Base-by-base conservation (phyloP, 805 yeast species). In the Metschnikowia proteae region DNA sequence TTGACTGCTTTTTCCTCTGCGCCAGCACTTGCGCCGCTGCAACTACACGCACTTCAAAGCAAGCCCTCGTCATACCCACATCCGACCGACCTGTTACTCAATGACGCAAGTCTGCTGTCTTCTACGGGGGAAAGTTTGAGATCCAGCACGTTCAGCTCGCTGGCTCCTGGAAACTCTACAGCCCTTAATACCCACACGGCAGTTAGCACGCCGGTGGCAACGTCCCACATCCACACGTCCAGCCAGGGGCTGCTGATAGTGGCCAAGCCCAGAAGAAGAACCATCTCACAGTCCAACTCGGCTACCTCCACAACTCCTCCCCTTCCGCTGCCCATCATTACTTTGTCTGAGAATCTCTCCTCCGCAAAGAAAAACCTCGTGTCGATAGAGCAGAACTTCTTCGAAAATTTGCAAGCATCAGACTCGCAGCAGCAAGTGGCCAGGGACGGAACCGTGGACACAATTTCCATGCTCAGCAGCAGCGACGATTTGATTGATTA, bases 271-370 rank as follows among this genome's bases (percentile, higher is more conserved):
- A 48, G 67, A 29, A 51, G 62, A 13, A 43, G 67, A 33, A 60
- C 64, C 8, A 52, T 57, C n/a, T 60, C 66, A 2, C 46, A 57
- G 32, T 61, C 65, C 4, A 57, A 54, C 47, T 50, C 54, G 44
- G 40, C 44, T 32, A 35, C 56, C 10, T 43, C 52, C 29, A 50
- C 65, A 22, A 64, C 70, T 4, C 69, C 74, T 1, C 65, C 72
- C 3, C 54, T 63, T 31, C 58, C 68, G 25, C 69, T 70, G 34
- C 76, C 76, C 37, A 60, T 70, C 36, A 67, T 73, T 25, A 70
- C 74, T 1, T 57, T 73, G 22, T 60, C 69, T 13, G 77, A 72
- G 39, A 69, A 69, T 53, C 58, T 70, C 39, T 45, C 60, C 10
- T 43, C 55, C 9, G 54, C 65, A 9, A 64, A 65, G 47, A 65